Conservation (phyloP, 2,329 filamentous ascomycete genomes). For the Orbilia ellipsospora region DNA sequence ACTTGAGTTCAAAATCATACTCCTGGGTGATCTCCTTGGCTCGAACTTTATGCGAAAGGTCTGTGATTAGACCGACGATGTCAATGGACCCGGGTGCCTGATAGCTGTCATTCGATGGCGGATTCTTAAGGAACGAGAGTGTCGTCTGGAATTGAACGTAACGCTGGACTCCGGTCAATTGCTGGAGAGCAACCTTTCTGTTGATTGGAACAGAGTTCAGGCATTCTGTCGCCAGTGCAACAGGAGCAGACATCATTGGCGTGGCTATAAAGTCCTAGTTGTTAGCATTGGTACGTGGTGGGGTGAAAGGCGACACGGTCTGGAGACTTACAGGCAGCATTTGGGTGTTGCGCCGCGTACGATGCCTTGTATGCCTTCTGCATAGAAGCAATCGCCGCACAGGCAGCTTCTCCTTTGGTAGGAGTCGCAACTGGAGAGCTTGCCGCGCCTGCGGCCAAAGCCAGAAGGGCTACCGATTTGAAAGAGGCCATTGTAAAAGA, state of each 20-base stretch:
- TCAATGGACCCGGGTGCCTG: slow-evolving; percentile 41
- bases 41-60: slow-evolving; percentile 37
- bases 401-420: slow-evolving; percentile 44
- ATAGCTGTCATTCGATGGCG: slow-evolving; percentile 40
- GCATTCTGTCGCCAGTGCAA: slow-evolving; percentile 45
- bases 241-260: slow-evolving; percentile 44
- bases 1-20: slow-evolving; percentile 48
- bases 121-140: slow-evolving; percentile 48
- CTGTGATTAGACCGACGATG: slow-evolving; percentile 37
- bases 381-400: slow-evolving; percentile 43
- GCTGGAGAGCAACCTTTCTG: slow-evolving; percentile 39
- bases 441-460: slow-evolving; percentile 29
- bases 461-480: slow-evolving; percentile 41
- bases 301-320: not conserved
- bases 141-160: slow-evolving; percentile 55
- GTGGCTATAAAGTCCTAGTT: slow-evolving; percentile 13
- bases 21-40: slow-evolving; percentile 45
- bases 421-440: slow-evolving; percentile 15
- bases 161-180: slow-evolving; percentile 43
- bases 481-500: slow-evolving; percentile 34
- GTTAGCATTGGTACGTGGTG: slow-evolving; percentile 1
- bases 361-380: slow-evolving; percentile 39
- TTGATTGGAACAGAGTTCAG: slow-evolving; percentile 51
- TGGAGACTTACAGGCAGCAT: slow-evolving; percentile 33
- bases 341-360: slow-evolving; percentile 34